These are phyloP conservation scores for Triadica sebifera DNA, from an alignment of 345 rosid genomes.

Conservation along the genomic window DNA sequence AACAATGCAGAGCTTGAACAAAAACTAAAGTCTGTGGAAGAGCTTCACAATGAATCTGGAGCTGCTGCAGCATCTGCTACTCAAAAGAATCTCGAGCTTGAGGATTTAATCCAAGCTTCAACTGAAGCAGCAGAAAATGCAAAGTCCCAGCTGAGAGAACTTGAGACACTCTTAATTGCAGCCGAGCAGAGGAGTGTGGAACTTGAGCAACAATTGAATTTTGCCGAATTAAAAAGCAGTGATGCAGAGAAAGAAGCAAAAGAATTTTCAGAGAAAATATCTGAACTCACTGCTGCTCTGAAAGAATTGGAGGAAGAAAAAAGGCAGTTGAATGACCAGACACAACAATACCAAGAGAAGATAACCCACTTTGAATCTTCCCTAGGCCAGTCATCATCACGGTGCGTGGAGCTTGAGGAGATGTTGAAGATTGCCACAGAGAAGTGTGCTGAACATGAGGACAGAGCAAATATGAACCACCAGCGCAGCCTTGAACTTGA, in stretches of 20 bases:
- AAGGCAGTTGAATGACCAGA: conserved; percentile 40
- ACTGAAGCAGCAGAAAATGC: conserved; percentile 66
- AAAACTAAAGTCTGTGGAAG: conserved; percentile 71
- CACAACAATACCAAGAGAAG: conserved; percentile 55
- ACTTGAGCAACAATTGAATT: conserved; percentile 67
- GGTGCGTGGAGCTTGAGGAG: conserved; percentile 55
- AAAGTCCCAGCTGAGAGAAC: conserved; percentile 59
- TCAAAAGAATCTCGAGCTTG: conserved; percentile 72
- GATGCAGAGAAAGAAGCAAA: conserved; percentile 54
- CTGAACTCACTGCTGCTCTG: conserved; percentile 50
- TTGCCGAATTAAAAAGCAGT: conserved; percentile 34
- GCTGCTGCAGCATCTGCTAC: conserved; percentile 62
- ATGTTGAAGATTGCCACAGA: conserved; percentile 48
- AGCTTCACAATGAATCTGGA: conserved; percentile 54
- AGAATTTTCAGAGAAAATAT: conserved; percentile 50
- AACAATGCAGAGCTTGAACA: conserved; percentile 67
- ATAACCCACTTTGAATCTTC: conserved; percentile 53
- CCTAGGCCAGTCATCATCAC: conserved; percentile 43
- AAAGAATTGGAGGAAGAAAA: conserved; percentile 61
- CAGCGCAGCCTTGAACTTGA: conserved; percentile 32
- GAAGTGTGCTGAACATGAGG: conserved; percentile 72
- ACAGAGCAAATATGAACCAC: conserved; percentile 27
- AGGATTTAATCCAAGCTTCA: conserved; percentile 52
- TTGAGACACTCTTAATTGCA: conserved; percentile 54
- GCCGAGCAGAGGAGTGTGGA: conserved; percentile 72